Evolutionary conservation across 2,329 filamentous ascomycete genomes (phyloP).

Genomic region (Pyrenophora graminea): DNA sequence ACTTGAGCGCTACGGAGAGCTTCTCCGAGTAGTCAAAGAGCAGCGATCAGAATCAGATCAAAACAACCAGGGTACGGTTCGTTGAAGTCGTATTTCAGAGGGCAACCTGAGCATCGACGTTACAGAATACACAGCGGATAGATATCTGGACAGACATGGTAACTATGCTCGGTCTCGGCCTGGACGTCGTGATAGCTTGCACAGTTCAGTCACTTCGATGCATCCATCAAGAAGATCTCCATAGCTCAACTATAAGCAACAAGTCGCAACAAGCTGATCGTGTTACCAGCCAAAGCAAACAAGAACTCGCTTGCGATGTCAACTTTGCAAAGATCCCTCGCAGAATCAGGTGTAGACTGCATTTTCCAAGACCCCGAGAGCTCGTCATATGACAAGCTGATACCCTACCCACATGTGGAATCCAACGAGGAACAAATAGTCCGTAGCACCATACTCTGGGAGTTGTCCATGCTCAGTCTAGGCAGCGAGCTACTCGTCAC

Average conservation of each 20-base stretch:
- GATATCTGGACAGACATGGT: too few relatives aligned
- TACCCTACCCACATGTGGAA: neutral
- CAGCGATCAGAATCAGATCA: neutral
- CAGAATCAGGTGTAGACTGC: neutral
- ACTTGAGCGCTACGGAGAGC: neutral
- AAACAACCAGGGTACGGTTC: neutral
- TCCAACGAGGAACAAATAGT: neutral
- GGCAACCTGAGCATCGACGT: constrained; percentile 25
- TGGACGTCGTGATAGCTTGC: constrained; percentile 1
- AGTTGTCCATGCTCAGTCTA: constrained; percentile 14
- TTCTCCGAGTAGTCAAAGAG: neutral
- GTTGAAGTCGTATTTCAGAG: constrained; percentile 18
- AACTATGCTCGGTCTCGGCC: neutral
- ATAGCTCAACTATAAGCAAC: neutral
- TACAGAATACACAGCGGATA: constrained; percentile 18
- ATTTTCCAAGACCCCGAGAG: neutral
- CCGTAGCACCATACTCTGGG: constrained; percentile 27
- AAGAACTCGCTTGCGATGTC: neutral
- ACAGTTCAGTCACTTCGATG: neutral
- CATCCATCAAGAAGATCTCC: constrained; percentile 1
- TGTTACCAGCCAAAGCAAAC: constrained; percentile 2
- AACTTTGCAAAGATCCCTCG: neutral
- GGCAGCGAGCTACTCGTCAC: constrained; percentile 27
- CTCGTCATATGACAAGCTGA: neutral
- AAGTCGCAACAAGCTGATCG: constrained; percentile 1